Evolutionary conservation across 1,139 yeast genomes (phyloP).

Genomic region (Nakaseomyces bracarensis): DNA sequence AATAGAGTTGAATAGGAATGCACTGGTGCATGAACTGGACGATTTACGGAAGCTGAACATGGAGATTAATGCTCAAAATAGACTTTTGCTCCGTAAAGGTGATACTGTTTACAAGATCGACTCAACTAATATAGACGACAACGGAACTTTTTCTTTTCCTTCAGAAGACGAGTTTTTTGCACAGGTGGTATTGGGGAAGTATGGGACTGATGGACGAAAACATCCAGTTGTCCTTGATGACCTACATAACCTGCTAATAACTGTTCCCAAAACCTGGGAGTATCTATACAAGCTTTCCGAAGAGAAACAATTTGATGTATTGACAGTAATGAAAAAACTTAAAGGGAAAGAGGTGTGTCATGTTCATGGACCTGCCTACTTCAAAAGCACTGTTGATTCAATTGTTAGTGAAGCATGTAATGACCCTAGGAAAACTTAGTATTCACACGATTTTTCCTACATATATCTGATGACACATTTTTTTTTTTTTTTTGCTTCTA

Average conservation of each 20-base stretch:
- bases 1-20: slow-evolving; percentile 52
- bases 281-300: slow-evolving; percentile 7
- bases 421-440: not conserved
- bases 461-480: too few species aligned
- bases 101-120: slow-evolving; percentile 8
- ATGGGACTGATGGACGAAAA: not conserved
- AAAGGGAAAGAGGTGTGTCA: slow-evolving; percentile 7
- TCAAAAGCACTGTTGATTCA: slow-evolving; percentile 4
- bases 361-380: slow-evolving; percentile 8
- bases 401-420: slow-evolving; percentile 1
- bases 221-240: not conserved
- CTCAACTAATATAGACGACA: not conserved
- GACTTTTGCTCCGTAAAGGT: slow-evolving; percentile 37
- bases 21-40: slow-evolving; percentile 47
- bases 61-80: slow-evolving; percentile 36
- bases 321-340: slow-evolving; percentile 4
- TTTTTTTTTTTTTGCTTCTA: too few species aligned
- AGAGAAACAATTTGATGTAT: slow-evolving; percentile 6
- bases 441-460: too few species aligned
- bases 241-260: not conserved
- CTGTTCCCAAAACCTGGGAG: slow-evolving; percentile 8
- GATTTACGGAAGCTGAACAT: slow-evolving; percentile 41
- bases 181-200: slow-evolving; percentile 10
- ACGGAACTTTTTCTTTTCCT: slow-evolving; percentile 24
- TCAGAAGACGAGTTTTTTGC: slow-evolving; percentile 19